Conservation (phyloP, 176 grass and related monocot species). For the Thinopyrum elongatum region DNA sequence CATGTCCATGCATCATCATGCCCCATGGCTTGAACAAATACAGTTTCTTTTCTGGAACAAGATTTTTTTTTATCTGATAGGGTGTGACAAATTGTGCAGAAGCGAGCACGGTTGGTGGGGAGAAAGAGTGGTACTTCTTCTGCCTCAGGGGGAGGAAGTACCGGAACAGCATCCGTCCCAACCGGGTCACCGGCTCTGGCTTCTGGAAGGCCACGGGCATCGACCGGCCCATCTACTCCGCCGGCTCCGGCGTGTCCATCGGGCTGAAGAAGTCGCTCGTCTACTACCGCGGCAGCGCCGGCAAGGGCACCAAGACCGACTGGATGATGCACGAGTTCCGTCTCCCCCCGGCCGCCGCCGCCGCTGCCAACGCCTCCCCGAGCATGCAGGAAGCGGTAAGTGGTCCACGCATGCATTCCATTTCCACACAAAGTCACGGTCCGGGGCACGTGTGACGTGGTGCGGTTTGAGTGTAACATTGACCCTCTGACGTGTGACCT, state of each 20-base stretch:
- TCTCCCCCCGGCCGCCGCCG: conserved; percentile 43
- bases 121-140: conserved; percentile 98
- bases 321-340: conserved; percentile 99
- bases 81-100: conserved; percentile 20
- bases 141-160: conserved; percentile 95
- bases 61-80: neutral
- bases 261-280: conserved; percentile 94
- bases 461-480: neutral
- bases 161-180: conserved; percentile 96
- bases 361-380: conserved; percentile 28
- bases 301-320: conserved; percentile 87
- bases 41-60: neutral
- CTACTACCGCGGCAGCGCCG: conserved; percentile 84
- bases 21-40: neutral
- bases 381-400: conserved; percentile 74
- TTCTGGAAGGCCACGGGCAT: conserved; percentile 99
- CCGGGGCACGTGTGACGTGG: neutral
- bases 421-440: neutral
- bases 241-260: conserved; percentile 46
- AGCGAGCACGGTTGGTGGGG: conserved; percentile 55
- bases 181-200: conserved; percentile 84
- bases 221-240: conserved; percentile 76
- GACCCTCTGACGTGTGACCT: neutral
- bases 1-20: neutral
- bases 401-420: neutral